Percentiles rank a stretch among this genome's conserved stretches.
These are phyloP conservation scores for Pezicula rhizophila DNA, from an alignment of 2,329 filamentous ascomycete genomes.

Conservation along the genomic window DNA sequence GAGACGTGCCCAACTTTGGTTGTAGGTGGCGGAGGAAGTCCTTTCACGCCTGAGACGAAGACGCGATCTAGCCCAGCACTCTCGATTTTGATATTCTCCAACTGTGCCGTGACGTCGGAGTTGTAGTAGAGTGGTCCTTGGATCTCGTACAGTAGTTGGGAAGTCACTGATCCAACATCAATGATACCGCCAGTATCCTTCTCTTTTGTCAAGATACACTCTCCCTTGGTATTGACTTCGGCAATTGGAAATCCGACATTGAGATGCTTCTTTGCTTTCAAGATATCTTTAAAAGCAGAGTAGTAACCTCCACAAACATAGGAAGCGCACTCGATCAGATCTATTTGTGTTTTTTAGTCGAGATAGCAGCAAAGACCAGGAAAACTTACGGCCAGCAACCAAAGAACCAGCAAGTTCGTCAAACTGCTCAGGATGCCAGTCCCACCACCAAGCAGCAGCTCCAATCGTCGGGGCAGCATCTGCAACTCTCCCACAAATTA, in stretches of 20 bases:
- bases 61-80: slow-evolving; percentile 42
- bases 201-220: slow-evolving; percentile 38
- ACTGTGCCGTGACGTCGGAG: slow-evolving; percentile 47
- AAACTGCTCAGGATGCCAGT: slow-evolving; percentile 29
- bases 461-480: slow-evolving; percentile 36
- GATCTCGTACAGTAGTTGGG: slow-evolving; percentile 48
- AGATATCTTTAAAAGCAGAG: slow-evolving; percentile 21
- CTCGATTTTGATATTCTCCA: slow-evolving; percentile 45
- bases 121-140: slow-evolving; percentile 52
- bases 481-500: slow-evolving; percentile 35
- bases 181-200: slow-evolving; percentile 34
- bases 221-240: slow-evolving; percentile 33
- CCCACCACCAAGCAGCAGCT: slow-evolving; percentile 34
- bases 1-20: slow-evolving; percentile 31
- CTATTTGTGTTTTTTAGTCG: not conserved
- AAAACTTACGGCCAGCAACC: slow-evolving; percentile 13
- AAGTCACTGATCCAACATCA: slow-evolving; percentile 42
- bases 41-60: slow-evolving; percentile 37
- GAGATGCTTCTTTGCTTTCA: slow-evolving; percentile 30
- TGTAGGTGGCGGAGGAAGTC: slow-evolving; percentile 31
- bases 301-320: slow-evolving; percentile 15
- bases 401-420: slow-evolving; percentile 31
- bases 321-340: slow-evolving; percentile 22
- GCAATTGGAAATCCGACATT: slow-evolving; percentile 40
- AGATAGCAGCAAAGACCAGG: not conserved